Evolutionary conservation across 345 rosid species (phyloP), one percentile per base, ranked within the genome.

Genomic region (Carallia brachiata): DNA sequence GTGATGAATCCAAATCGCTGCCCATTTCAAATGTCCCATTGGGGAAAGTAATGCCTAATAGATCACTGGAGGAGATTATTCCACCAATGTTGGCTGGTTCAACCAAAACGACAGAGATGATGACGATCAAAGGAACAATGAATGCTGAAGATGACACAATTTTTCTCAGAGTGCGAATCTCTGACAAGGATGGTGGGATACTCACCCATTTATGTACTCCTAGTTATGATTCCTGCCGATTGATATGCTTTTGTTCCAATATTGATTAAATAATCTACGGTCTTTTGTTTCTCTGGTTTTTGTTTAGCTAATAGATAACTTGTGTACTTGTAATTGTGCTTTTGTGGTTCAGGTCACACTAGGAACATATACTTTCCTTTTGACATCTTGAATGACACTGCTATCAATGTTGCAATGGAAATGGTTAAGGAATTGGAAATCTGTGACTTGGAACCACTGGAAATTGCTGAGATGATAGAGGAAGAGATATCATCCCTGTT

Each of bases 401-500:
- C 98, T 13, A 75, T 79, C 2, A 90, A 87, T 58, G 98, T 94
- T 23, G 98, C 97, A 1, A 30, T 81, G 74, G 98, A 94, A 81
- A 94, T 94, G 98, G 97, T 94, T 72, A 86, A 86, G 64, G 96
- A 89, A 77, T 70, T 94, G 77, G 91, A 88, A 63, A 94, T 94
- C 36, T 63, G 72, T 7, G 91, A 89, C 59, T 86, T 87, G 93
- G 91, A 91, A 54, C 91, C 96, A 1, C 4, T 72, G 56, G 93
- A 88, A 71, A 89, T 91, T 28, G 88, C 98, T 13, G 78, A 79
- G 40, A 91, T 88, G 95, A 94, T 91, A 57, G 97, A 89, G 75
- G 84, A 88, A 56, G 89, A 89, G 79, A 83, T 91, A 75, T 73
- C 86, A 52, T 79, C 87, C 67, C 78, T 94, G 48, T 85, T 88